Base-by-base conservation (phyloP, 176 grass and related monocot species). In the Pharus latifolius region DNA sequence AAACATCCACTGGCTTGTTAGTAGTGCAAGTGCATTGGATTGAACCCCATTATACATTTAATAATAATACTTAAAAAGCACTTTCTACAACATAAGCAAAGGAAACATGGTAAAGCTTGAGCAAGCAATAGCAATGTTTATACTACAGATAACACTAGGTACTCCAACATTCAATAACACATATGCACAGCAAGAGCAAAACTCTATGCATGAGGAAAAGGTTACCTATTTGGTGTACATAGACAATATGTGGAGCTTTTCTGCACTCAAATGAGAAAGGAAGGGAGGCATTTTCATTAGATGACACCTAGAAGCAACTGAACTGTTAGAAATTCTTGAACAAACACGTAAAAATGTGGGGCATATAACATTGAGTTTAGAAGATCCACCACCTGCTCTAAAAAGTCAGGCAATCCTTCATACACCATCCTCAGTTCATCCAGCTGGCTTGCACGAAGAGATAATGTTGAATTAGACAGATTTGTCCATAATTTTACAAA, bases 221-320 rank as follows among this genome's bases (percentile, higher is more conserved):
- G 7, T 32, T 82, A 97, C 93, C 93, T 82, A 97, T 87, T 87
- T 97, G 93, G 57, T 90, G 89, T 65, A 90, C 77, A 89, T 97
- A 97, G 65, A 97, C 78, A 70, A 92, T 84, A 49, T 65, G 15
- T 2, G 93, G 89, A 75, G 80, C 69, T 72, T 78, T 97, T 82
- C 83, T 97, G 82, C 80, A 82, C 77, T 65, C 77, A 58, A 82
- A 37, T 3, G 60, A 69, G 48, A 92, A 84, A 68, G 78, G 86
- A 69, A 97, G 69, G 49, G 93, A 90, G 24, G 83, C 80, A 51
- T 60, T 83, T 77, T 97, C 93, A 78, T 84, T 78, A 62, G 84
- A 79, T 16, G 93, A 97, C 57, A 97, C 89, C 93, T 92, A 81
- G 55, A 87, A 69, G 29, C 61, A 82, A 49, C 12, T 31, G 23